Evolutionary conservation across 2,329 filamentous ascomycete species (phyloP), one percentile per base, ranked within the genome.

Genomic region (Botrytis fragariae): DNA sequence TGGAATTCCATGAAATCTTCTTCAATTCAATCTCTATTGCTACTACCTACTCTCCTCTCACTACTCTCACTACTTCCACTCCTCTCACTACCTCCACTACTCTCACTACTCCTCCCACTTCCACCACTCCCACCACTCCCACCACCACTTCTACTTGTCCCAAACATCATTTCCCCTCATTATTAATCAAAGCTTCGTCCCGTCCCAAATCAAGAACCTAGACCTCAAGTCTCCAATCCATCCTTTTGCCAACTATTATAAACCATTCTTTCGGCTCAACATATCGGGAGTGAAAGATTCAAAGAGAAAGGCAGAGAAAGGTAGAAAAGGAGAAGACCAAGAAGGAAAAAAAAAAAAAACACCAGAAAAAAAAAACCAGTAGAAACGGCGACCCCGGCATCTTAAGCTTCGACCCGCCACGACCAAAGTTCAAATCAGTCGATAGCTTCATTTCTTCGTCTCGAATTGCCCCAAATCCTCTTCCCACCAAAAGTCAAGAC

Each of bases 111-210:
- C 20, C 4, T 1, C 14, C 45, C 1, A n/a, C 48, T n/a, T 5
- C 12, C 4, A n/a, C 48, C 12, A n/a, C 48, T n/a, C 48, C 25
- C 4, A 14, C 48, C 10, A n/a, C 48, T 51, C 22, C 25, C 10
- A n/a, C 48, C 22, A 51, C 48, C 20, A 48, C 45, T 48, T 25
- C 22, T 39, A 61, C 59, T 25, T 39, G 9, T 42, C 25, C 25
- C 18, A 63, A 63, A 29, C 16, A 44, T 29, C 25, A 29, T 20
- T 39, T n/a, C 20, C 61, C 37, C 61, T 63, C 61, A 63, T 63
- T 42, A 63, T 63, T 18, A 44, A 63, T 63, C 61, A 63, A 44
- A 63, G 59, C 20, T 37, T 61, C 32, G 59, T 37, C 59, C 59
- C 59, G 8, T n/a, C 32, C 60, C 60, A 25, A 25, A 9, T 8